These are phyloP conservation scores for Corylus avellana DNA, from an alignment of 306 rosid genomes.

Conservation along the genomic window DNA sequence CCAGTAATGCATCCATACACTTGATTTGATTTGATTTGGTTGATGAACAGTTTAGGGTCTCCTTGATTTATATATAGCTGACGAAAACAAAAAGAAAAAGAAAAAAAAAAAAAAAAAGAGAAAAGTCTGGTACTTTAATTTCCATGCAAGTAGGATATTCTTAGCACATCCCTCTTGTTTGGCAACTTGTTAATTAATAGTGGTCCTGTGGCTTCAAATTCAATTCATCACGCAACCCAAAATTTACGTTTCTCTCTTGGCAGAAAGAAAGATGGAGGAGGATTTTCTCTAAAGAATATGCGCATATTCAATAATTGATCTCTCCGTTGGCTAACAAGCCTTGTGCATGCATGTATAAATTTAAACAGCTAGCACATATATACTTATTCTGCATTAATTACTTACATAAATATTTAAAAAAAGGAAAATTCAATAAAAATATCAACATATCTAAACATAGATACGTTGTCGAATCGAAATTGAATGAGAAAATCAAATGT, in stretches of 20 bases:
- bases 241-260: background rate
- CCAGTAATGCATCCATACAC: conserved; percentile 51
- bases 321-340: background rate
- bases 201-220: background rate
- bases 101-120: background rate
- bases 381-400: background rate
- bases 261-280: background rate
- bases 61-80: conserved; percentile 30
- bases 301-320: background rate
- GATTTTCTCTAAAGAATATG: background rate
- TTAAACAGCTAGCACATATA: no score
- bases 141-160: background rate
- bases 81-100: background rate
- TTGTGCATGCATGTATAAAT: background rate
- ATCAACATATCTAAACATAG: background rate
- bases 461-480: background rate
- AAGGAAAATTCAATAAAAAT: background rate
- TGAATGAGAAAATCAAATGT: background rate
- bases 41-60: background rate
- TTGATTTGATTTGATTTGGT: background rate
- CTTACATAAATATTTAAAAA: background rate
- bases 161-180: background rate
- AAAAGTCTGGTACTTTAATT: background rate
- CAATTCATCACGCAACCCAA: background rate
- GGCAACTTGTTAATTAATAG: background rate